Evolutionary conservation across 2,329 filamentous ascomycete genomes (phyloP).

Genomic region (Trichoderma simmonsii): DNA sequence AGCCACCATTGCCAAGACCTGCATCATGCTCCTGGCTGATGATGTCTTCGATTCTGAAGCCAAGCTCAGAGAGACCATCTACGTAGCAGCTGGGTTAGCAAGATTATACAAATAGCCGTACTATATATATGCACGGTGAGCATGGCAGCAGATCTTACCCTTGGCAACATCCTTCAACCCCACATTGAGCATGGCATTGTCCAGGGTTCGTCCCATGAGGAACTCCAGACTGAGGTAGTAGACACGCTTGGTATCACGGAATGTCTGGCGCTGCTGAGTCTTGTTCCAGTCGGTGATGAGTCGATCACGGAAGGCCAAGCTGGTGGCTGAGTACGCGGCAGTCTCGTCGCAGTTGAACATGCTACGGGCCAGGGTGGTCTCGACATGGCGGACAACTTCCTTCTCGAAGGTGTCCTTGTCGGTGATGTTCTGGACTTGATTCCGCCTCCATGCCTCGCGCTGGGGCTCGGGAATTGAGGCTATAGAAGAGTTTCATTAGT

Average conservation of each 20-base stretch:
- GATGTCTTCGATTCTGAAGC: conserved; percentile 95
- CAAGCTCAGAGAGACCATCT: conserved; percentile 85
- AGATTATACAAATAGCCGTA: too few species aligned
- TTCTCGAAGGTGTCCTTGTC: conserved; percentile 80
- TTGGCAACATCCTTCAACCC: conserved; percentile 81
- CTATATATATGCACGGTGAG: not conserved
- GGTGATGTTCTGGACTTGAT: conserved; percentile 65
- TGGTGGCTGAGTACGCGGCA: conserved; percentile 87
- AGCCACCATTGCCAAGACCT: conserved; percentile 90
- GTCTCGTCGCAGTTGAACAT: conserved; percentile 98
- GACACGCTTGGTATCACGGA: conserved; percentile 83
- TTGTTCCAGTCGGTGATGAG: conserved; percentile 96
- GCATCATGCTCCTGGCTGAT: conserved; percentile 95
- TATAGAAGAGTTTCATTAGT: conserved; percentile 29
- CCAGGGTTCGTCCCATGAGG: conserved; percentile 90
- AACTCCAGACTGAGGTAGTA: conserved; percentile 99
- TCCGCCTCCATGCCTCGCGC: conserved; percentile 72
- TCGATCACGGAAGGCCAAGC: conserved; percentile 87
- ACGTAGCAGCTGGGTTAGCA: not conserved
- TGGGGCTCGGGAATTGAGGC: conserved; percentile 83
- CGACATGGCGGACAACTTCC: conserved; percentile 89
- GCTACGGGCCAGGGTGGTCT: conserved; percentile 91
- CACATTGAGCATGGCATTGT: conserved; percentile 98
- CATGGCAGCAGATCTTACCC: conserved; percentile 45
- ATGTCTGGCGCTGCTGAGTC: conserved; percentile 94